Base-by-base conservation (phyloP, 345 rosid genomes). In the Camelina laxa region DNA sequence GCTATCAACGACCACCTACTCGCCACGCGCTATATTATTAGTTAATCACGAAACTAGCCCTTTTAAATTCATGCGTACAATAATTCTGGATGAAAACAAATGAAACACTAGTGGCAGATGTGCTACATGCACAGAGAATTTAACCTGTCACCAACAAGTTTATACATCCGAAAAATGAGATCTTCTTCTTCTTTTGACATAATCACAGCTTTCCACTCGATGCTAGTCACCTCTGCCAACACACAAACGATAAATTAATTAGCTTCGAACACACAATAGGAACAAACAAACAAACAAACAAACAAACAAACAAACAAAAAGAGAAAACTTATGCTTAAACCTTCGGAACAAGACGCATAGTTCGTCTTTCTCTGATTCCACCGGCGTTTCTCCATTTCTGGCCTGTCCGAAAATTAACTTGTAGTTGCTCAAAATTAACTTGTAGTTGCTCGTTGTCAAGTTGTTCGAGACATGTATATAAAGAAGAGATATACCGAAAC, bases 141-240 rank as follows among this genome's bases (percentile, higher is more conserved):
- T 17, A 36, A 87, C 97, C 88, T 85, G 82, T 86, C 87, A 17
- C 97, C 95, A 1, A 91, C 97, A 53, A 91, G 92, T 75, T 78
- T 85, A 59, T 85, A 73, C 97, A 91, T 89, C 74, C 97, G 80
- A 38, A 70, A 77, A 51, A 91, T 86, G 59, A 91, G 90, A 76
- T 91, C 97, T 51, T 86, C 88, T 77, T 91, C 97, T 84, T 91
- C 91, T 60, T 89, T 88, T 1, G 87, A 72, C 97, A 91, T 89
- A 63, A 67, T 84, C 57, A 89, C 85, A 77, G 77, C 80, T 59
- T 85, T 87, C 95, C 95, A 91, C 48, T 86, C 91, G 9, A 80
- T 79, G 74, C 95, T 91, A 86, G 91, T 87, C 57, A 87, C 97
- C 76, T 91, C 95, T 91, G 82, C 67, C 19, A 72, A 45, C 56